A percentile compares a stretch with the other conserved stretches of the same genome.
Evolutionary conservation across 352 stramenopile genomes (phyloP).

Genomic region (Globisporangium rhizosaccharum): DNA sequence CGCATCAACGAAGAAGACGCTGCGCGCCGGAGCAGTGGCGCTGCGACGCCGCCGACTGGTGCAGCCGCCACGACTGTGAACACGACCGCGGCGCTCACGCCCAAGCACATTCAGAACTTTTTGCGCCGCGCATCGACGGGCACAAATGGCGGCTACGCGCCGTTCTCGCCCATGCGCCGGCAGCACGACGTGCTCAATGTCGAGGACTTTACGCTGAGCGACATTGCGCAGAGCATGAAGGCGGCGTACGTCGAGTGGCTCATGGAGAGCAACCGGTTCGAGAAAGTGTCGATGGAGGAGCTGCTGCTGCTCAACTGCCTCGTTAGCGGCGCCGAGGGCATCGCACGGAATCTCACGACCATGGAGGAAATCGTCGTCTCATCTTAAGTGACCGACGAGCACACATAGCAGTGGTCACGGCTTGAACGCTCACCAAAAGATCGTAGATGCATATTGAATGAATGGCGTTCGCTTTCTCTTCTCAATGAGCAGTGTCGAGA

Average conservation of each 20-base stretch:
- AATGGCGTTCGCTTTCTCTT: too few relatives aligned
- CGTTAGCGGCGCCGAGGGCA: constrained; percentile 74
- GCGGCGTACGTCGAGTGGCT: constrained; percentile 74
- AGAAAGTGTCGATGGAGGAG: constrained; percentile 78
- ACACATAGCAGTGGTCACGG: too few relatives aligned
- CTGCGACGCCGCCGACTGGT: constrained; percentile 14
- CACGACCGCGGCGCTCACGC: constrained; percentile 14
- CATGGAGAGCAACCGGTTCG: constrained; percentile 67
- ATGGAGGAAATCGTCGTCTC: constrained; percentile 75
- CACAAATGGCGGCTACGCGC: constrained; percentile 4
- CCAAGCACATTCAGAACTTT: constrained; percentile 25
- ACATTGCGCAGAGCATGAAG: constrained; percentile 71
- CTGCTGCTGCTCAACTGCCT: constrained; percentile 78
- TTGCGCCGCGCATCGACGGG: constrained; percentile 23
- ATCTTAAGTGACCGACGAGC: constrained; percentile 22
- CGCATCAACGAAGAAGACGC: constrained; percentile 38
- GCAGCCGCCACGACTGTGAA: not conserved
- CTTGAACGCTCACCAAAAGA: too few relatives aligned
- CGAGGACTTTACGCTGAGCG: constrained; percentile 66
- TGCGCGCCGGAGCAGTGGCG: constrained; percentile 6
- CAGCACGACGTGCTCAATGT: constrained; percentile 80
- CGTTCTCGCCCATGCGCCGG: constrained; percentile 59
- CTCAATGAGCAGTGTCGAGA: too few relatives aligned
- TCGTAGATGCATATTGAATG: too few relatives aligned
- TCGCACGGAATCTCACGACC: constrained; percentile 60